These are phyloP conservation scores for Diutina scorzettiae DNA, from an alignment of 1,139 yeast species.

Conservation along the genomic window DNA sequence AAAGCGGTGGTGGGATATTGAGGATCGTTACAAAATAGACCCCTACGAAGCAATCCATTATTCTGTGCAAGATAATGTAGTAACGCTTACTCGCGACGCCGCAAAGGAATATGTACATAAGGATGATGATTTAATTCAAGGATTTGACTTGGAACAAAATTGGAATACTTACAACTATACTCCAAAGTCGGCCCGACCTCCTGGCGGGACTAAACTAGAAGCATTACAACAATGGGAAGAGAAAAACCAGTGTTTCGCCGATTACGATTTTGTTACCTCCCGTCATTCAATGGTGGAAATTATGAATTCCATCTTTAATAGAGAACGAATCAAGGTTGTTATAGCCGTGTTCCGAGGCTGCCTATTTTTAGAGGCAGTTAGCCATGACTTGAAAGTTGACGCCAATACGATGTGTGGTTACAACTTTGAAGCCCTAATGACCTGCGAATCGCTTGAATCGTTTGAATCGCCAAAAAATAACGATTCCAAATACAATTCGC, in stretches of 20 bases:
- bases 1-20: neutral
- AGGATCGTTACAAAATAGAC: neutral
- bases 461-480: neutral
- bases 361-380: neutral
- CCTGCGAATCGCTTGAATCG: neutral
- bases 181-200: neutral
- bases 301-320: neutral
- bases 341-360: neutral
- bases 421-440: constrained; percentile 1
- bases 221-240: neutral
- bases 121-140: neutral
- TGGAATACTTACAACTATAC: neutral
- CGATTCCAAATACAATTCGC: neutral
- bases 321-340: neutral
- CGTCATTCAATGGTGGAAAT: constrained; percentile 1
- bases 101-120: neutral
- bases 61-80: neutral
- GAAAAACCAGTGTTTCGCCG: neutral
- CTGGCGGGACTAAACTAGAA: neutral
- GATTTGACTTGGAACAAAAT: neutral
- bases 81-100: neutral
- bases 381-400: neutral
- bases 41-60: neutral
- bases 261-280: neutral
- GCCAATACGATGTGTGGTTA: neutral